These are phyloP conservation scores for Bromus sterilis DNA, from an alignment of 176 grass and related monocot genomes.

Conservation along the genomic window DNA sequence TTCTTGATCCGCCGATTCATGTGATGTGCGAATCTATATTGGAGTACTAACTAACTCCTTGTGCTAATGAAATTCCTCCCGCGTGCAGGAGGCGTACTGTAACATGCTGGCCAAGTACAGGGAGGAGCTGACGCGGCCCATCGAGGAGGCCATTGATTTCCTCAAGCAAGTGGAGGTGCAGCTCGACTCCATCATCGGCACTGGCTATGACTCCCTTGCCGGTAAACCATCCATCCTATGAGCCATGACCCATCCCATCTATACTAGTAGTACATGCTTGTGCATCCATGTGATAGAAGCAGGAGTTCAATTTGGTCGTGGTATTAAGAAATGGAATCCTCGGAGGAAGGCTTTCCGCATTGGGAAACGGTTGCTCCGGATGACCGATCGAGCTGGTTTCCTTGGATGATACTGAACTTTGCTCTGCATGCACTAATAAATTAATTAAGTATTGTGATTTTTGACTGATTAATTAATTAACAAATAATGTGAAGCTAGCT, in stretches of 20 bases:
- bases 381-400: constrained; percentile 17
- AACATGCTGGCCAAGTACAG: constrained; percentile 79
- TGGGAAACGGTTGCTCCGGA: constrained; percentile 22
- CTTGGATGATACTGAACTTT: constrained; percentile 28
- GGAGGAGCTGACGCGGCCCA: constrained; percentile 69
- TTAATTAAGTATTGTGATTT: neutral
- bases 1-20: neutral
- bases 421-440: constrained; percentile 22
- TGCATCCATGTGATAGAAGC: constrained; percentile 9
- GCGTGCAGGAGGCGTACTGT: constrained; percentile 73
- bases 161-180: constrained; percentile 71
- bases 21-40: too few species aligned
- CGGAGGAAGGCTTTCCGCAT: constrained; percentile 24
- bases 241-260: neutral
- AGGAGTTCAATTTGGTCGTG: too few species aligned
- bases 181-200: constrained; percentile 65
- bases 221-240: constrained; percentile 4
- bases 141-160: constrained; percentile 83
- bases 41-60: neutral
- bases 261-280: neutral
- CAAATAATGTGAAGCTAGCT: neutral
- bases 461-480: neutral
- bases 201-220: constrained; percentile 2
- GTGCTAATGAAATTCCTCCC: neutral
- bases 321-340: too few species aligned